Percentiles rank a stretch among this genome's conserved stretches.
Evolutionary conservation across 371 early-diverging fungal genomes (phyloP).

Genomic region (Rhizopus delemar): DNA sequence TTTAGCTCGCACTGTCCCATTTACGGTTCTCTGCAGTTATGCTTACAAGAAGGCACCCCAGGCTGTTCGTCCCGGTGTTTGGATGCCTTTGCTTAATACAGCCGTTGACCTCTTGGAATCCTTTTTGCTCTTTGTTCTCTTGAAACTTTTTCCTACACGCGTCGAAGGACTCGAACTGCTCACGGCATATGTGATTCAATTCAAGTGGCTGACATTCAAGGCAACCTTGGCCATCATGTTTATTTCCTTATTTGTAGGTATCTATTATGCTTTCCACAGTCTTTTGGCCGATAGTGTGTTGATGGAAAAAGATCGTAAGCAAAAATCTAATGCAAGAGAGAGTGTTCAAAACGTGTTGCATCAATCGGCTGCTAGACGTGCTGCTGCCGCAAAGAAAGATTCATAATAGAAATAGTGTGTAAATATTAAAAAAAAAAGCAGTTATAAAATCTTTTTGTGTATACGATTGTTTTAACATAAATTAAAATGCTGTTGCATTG

Average conservation of each 20-base stretch:
- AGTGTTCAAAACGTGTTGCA: constrained; percentile 32
- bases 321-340: constrained; percentile 25
- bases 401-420: not conserved
- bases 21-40: constrained; percentile 38
- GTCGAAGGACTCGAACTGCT: constrained; percentile 24
- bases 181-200: constrained; percentile 29
- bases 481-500: too few species aligned
- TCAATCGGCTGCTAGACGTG: constrained; percentile 22
- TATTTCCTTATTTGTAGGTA: constrained; percentile 35
- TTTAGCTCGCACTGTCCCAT: constrained; percentile 35
- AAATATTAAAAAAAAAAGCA: too few species aligned
- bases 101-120: constrained; percentile 38
- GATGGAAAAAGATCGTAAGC: constrained; percentile 39
- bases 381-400: constrained; percentile 25
- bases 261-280: constrained; percentile 47
- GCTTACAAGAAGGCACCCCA: constrained; percentile 37
- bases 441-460: too few species aligned
- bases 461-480: too few species aligned
- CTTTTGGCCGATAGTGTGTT: constrained; percentile 45
- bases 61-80: constrained; percentile 38
- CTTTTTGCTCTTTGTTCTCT: constrained; percentile 21
- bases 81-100: constrained; percentile 39
- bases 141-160: constrained; percentile 41
- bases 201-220: constrained; percentile 41
- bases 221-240: constrained; percentile 27